These are phyloP conservation scores for Clarireedia paspali DNA, from an alignment of 2,329 filamentous ascomycete species.

Conservation along the genomic window DNA sequence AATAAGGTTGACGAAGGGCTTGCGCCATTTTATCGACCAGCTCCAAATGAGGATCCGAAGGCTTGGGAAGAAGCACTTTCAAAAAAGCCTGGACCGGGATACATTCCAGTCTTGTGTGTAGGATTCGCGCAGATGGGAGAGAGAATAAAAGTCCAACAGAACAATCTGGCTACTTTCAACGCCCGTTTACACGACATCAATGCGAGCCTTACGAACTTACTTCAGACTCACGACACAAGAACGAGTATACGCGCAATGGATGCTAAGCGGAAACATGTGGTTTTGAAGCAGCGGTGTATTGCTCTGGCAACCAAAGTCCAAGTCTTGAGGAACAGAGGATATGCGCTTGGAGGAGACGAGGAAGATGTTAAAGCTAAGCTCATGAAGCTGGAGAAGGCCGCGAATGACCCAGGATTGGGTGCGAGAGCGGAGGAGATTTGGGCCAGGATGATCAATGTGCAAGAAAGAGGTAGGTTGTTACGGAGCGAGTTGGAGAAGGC, in stretches of 20 bases:
- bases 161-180: slow-evolving; percentile 62
- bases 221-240: slow-evolving; percentile 69
- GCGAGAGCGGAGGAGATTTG: slow-evolving; percentile 79
- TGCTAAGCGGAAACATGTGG: slow-evolving; percentile 63
- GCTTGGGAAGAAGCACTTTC: slow-evolving; percentile 81
- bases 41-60: slow-evolving; percentile 61
- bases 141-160: slow-evolving; percentile 64
- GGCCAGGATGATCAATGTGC: slow-evolving; percentile 69
- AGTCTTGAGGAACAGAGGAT: slow-evolving; percentile 72
- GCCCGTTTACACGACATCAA: slow-evolving; percentile 73
- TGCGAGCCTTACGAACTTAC: slow-evolving; percentile 60
- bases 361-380: slow-evolving; percentile 71
- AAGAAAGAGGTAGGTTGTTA: slow-evolving; percentile 64
- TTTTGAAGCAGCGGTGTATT: slow-evolving; percentile 65
- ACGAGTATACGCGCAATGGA: slow-evolving; percentile 68
- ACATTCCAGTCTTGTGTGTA: slow-evolving; percentile 67
- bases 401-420: slow-evolving; percentile 67
- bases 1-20: slow-evolving; percentile 70
- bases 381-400: slow-evolving; percentile 56
- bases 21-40: slow-evolving; percentile 69
- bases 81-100: slow-evolving; percentile 68
- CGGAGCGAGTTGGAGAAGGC: slow-evolving; percentile 67
- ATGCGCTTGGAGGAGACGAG: slow-evolving; percentile 71
- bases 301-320: slow-evolving; percentile 73
- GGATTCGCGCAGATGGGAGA: slow-evolving; percentile 67